phyloP scores from a whole-genome alignment of 352 stramenopile genomes.

The Globisporangium apiculatum region DNA sequence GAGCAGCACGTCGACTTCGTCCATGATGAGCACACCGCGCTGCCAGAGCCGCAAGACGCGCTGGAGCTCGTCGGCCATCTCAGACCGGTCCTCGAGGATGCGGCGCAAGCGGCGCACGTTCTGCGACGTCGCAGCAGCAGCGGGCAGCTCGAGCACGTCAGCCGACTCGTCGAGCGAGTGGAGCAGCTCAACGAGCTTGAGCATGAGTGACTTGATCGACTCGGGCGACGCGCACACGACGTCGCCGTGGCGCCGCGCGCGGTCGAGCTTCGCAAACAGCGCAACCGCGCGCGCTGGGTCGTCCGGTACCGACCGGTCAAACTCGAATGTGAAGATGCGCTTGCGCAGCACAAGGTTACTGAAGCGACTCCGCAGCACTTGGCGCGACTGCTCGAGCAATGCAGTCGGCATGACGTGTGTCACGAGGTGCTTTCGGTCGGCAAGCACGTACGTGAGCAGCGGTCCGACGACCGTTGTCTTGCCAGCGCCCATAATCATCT shows the following conservation, averaged over 20 bases:
- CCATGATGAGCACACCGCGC: constrained; percentile 91
- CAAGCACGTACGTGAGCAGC: constrained; percentile 96
- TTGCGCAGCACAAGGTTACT: constrained; percentile 95
- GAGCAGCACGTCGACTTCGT: constrained; percentile 90
- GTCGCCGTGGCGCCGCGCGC: constrained; percentile 85
- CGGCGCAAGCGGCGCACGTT: constrained; percentile 63
- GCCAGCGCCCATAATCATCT: constrained; percentile 99
- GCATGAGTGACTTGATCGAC: constrained; percentile 98
- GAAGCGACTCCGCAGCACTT: constrained; percentile 97
- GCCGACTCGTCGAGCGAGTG: constrained; percentile 86
- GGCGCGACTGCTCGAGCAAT: constrained; percentile 97
- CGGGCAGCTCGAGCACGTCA: constrained; percentile 55
- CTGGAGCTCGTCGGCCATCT: constrained; percentile 89
- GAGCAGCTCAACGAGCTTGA: constrained; percentile 96
- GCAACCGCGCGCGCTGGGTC: constrained; percentile 49
- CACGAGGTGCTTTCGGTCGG: constrained; percentile 93
- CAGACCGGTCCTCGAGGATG: constrained; percentile 68
- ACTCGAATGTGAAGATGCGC: constrained; percentile 98
- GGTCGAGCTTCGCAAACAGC: constrained; percentile 84
- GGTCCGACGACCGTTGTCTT: constrained; percentile 99
- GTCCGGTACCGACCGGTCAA: constrained; percentile 93
- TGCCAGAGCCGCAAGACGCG: constrained; percentile 88
- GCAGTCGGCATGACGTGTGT: constrained; percentile 98
- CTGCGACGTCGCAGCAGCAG: constrained; percentile 54
- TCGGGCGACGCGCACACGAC: constrained; percentile 98